A percentile compares a stretch with the other conserved stretches of the same genome.
Conservation (phyloP, 768 basidiomycete species). For the Panellus pusillus region DNA sequence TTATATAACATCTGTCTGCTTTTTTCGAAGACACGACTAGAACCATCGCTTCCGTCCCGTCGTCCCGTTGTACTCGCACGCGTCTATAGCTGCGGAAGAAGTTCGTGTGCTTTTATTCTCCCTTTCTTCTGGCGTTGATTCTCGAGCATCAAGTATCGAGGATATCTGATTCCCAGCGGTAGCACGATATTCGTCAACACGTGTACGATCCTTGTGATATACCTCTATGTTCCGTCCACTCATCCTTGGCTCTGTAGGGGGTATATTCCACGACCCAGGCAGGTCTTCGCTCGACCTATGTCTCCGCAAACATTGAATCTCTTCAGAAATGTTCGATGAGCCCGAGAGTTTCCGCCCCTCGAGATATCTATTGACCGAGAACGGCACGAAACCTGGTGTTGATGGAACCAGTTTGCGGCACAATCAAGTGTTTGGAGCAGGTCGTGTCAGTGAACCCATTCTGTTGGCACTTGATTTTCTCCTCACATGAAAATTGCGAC, state of each 20-base stretch:
- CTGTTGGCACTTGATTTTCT: too few species aligned
- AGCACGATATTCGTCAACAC: slow-evolving; percentile 3
- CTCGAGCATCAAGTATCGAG: slow-evolving; percentile 1
- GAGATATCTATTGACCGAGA: slow-evolving; percentile 20
- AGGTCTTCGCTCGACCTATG: too few species aligned
- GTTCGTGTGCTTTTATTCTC: neutral
- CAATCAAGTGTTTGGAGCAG: slow-evolving; percentile 9
- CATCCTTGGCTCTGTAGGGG: neutral
- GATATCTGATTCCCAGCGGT: neutral
- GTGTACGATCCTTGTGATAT: neutral
- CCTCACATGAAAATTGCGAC: too few species aligned
- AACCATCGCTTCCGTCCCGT: slow-evolving; percentile 12
- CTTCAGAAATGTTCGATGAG: slow-evolving; percentile 20
- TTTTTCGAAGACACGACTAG: too few species aligned
- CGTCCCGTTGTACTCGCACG: neutral
- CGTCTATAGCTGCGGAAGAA: neutral
- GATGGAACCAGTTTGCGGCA: slow-evolving; percentile 8
- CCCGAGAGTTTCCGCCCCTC: slow-evolving; percentile 25
- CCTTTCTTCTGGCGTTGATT: neutral
- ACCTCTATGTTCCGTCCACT: too few species aligned
- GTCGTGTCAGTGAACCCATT: neutral
- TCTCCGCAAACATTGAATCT: neutral
- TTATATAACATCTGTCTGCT: too few species aligned
- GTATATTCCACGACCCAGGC: slow-evolving; percentile 7
- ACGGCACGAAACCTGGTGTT: slow-evolving; percentile 15